Base-by-base conservation (phyloP, 257 asterid genomes). In the Prunella vulgaris region DNA sequence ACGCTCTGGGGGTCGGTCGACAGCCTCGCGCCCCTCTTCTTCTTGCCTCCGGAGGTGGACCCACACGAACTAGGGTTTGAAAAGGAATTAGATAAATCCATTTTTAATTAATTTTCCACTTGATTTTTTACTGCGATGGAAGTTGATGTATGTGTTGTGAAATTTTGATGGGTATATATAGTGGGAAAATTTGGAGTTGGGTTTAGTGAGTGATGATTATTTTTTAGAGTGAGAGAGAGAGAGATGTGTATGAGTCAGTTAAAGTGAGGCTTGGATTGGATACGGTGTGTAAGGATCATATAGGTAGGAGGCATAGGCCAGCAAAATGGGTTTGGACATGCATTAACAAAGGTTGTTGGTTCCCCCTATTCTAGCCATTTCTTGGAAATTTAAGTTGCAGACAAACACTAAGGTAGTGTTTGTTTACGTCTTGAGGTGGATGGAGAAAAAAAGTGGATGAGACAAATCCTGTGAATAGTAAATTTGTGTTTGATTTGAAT, bases 1-100 rank as follows among this genome's bases (percentile, higher is more conserved):
- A 88, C 84, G 64, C 93, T 88, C 58, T 90, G 97, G 6, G 95
- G 96, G 75, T 88, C 95, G 2, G 96, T 85, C 7, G 97, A 90
- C 27, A 90, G 79, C 79, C 74, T 88, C 86, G 68, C 35, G 12
- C 67, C 72, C 2, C 74, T 56, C 75, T 60, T 74, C 73, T 24
- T 77, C 65, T 24, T 77, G 61, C 40, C 24, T 66, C 68, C 62
- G 30, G 52, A 53, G n/a, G 73, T 60, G 28, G 82, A 54, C 59
- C 15, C 72, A 17, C 72, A 35, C 0, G 82, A 60, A 20, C 38
- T 76, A 20, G 73, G 76, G 64, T 70, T 76, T 25, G 76, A 65
- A 1, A 71, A 74, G 13, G 73, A 66, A 1, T 32, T 32, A 4
- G 82, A 48, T 38, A n/a, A 60, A 30, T 67, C 71, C 80, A 76